Evolutionary conservation across 805 yeast genomes (phyloP).

Genomic region (Barnettozyma populi): DNA sequence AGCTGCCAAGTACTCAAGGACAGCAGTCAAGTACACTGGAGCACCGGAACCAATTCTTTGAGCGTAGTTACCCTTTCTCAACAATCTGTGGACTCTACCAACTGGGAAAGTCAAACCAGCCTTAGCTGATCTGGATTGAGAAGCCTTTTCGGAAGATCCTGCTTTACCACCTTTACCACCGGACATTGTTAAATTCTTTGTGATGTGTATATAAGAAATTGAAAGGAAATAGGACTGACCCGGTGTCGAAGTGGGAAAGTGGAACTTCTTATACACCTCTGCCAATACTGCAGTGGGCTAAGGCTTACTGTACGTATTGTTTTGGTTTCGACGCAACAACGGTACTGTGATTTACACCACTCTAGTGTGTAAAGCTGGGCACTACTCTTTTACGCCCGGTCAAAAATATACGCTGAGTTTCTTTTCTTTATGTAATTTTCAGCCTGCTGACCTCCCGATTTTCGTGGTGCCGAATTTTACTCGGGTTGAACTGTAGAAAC

Average conservation of each 20-base stretch:
- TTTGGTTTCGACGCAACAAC: neutral
- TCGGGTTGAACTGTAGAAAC: neutral
- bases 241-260: neutral
- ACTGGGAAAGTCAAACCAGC: constrained; percentile 99
- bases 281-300: neutral
- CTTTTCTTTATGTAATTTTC: neutral
- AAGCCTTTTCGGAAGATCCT: constrained; percentile 89
- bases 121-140: constrained; percentile 97
- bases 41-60: constrained; percentile 99
- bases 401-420: constrained; percentile 4
- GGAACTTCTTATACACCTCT: constrained; percentile 1
- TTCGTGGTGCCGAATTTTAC: constrained; percentile 6
- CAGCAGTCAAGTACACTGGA: constrained; percentile 96
- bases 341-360: neutral
- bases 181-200: constrained; percentile 46
- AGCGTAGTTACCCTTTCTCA: constrained; percentile 97
- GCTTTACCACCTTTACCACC: constrained; percentile 81
- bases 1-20: constrained; percentile 94
- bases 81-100: constrained; percentile 96
- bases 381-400: neutral
- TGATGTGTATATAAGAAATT: constrained; percentile 6
- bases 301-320: neutral
- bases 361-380: neutral
- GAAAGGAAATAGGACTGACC: neutral
- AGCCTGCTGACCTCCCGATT: neutral